Base-by-base conservation (phyloP, 2,329 filamentous ascomycete species). In the Aspergillus vadensis region DNA sequence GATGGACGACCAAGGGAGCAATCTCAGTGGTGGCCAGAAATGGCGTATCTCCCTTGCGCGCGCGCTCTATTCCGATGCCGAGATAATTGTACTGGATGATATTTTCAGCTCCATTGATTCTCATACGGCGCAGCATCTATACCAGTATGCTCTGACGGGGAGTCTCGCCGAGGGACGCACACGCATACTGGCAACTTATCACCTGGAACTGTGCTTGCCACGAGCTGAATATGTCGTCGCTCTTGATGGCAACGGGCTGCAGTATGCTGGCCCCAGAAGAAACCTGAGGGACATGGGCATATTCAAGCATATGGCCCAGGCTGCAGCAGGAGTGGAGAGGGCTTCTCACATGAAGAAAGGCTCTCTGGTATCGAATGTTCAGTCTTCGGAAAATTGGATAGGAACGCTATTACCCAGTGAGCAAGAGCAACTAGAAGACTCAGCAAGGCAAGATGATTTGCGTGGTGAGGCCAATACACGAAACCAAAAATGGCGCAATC, bases 61-160 rank as follows among this genome's bases (percentile, higher is more conserved):
- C 19, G 53, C 53, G 1, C 53, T 55, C 3, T 55, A 55, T 23
- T 55, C 53, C 6, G 14, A 19, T 10, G 53, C 39, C 25, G n/a
- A 47, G 39, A 30, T 47, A 8, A 27, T 55, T 12, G 53, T 55
- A 1, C 19, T 55, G n/a, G 53, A 55, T 36, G 53, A 55, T 21
- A 55, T 55, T 23, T 55, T 55, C 39, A 55, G 53, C 25, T 55
- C 53, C n/a, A 55, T 55, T 25, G 53, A 55, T 21, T 14, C 53
- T 14, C 53, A 55, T 12, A 55, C 53, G 12, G 53, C 53, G 23
- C 53, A 55, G n/a, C 53, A 55, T 30, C 9, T 55, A 9, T 55
- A 55, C 17, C 15, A 55, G 14, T 12, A 55, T 23, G 53, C 53
- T 4, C n/a, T 55, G 23, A 55, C 30, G n/a, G 53, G 53, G 17